phyloP scores from a whole-genome alignment of 169 alveolate genomes.

The Plasmodium malariae region DNA sequence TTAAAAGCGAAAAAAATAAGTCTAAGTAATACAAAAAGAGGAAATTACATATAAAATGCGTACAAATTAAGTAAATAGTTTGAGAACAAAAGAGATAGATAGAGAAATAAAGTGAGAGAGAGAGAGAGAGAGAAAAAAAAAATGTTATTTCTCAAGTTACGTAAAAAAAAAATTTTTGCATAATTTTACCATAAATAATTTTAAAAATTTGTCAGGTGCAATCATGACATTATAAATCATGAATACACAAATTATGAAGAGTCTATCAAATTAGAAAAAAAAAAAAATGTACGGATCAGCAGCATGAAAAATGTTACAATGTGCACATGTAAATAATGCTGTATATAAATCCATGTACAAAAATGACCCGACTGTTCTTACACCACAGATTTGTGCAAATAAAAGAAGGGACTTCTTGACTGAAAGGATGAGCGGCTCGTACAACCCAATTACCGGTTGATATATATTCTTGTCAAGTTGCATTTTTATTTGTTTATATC shows the following conservation, averaged over 20 bases:
- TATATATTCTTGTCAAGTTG: too few relatives aligned
- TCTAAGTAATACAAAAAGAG: slow-evolving; percentile 41
- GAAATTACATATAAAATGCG: background rate
- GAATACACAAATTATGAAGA: slow-evolving; percentile 23
- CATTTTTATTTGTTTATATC: too few relatives aligned
- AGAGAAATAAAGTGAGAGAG: background rate
- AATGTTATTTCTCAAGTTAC: background rate
- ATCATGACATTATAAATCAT: slow-evolving; percentile 66
- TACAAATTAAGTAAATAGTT: background rate
- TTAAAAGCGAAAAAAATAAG: slow-evolving; percentile 75
- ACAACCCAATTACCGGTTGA: slow-evolving; percentile 75
- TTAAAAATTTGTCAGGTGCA: slow-evolving; percentile 32
- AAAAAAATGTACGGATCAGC: slow-evolving; percentile 28
- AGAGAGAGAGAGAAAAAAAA: background rate
- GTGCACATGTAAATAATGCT: too few relatives aligned
- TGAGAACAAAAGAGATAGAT: background rate
- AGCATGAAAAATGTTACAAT: too few relatives aligned
- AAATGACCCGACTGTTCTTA: background rate
- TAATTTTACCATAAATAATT: background rate
- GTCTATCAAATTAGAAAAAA: slow-evolving; percentile 38
- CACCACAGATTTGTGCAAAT: background rate
- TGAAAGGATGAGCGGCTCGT: slow-evolving; percentile 39
- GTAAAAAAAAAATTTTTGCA: background rate
- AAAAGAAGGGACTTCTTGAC: slow-evolving; percentile 16
- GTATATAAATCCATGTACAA: too few relatives aligned